Evolutionary conservation across 225 moss, liverwort and hornwort species (phyloP).

Genomic region (Polytrichum formosum): DNA sequence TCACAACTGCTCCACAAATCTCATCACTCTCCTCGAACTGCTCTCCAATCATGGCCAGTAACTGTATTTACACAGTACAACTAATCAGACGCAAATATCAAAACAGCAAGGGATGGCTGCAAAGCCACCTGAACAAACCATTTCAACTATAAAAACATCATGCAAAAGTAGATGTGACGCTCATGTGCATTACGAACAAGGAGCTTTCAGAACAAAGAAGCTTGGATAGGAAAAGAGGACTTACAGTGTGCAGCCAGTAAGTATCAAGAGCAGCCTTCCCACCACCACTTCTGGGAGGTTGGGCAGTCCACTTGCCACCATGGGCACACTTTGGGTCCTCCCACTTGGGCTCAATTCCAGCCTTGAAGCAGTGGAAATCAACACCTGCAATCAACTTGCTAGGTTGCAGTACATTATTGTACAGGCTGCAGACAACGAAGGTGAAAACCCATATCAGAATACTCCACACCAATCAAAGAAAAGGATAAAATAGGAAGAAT

Average conservation of each 20-base stretch:
- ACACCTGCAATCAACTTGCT: constrained; percentile 74
- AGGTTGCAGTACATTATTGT: constrained; percentile 93
- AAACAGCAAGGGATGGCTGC: background rate
- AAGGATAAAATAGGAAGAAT: too few species aligned
- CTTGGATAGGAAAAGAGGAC: too few species aligned
- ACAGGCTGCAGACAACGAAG: constrained; percentile 45
- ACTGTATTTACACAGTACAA: constrained; percentile 33
- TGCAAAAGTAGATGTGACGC: too few species aligned
- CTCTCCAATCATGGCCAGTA: constrained; percentile 94
- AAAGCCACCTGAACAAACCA: too few species aligned
- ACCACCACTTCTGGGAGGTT: constrained; percentile 49
- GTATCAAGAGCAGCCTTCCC: constrained; percentile 73
- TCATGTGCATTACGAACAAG: too few species aligned
- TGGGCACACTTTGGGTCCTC: constrained; percentile 91
- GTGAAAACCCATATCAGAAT: background rate
- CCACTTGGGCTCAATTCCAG: constrained; percentile 94
- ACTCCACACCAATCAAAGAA: too few species aligned
- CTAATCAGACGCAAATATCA: background rate
- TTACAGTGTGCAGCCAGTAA: constrained; percentile 88
- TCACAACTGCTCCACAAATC: constrained; percentile 90
- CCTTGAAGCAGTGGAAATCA: constrained; percentile 96
- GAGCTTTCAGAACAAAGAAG: too few species aligned
- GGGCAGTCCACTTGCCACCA: constrained; percentile 93
- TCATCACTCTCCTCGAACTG: constrained; percentile 93
- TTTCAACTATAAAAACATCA: too few species aligned